These are phyloP conservation scores for Starmerella etchellsii DNA, from an alignment of 805 yeast species.

Conservation along the genomic window DNA sequence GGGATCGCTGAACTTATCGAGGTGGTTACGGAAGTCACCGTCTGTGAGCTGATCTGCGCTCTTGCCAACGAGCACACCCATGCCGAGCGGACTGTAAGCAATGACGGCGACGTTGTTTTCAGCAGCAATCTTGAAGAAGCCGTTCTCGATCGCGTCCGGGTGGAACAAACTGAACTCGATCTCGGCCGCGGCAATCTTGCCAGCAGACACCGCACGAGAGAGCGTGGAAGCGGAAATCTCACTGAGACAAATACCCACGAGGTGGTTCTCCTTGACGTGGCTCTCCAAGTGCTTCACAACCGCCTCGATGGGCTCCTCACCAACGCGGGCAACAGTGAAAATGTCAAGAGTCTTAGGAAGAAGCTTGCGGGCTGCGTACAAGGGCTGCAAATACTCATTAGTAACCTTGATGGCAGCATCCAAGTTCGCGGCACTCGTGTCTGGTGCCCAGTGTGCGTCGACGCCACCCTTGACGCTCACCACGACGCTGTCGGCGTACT, in stretches of 20 bases:
- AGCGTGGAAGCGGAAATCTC: conserved; percentile 58
- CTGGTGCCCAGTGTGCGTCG: conserved; percentile 34
- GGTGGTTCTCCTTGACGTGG: conserved; percentile 21
- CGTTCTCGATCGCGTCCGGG: conserved; percentile 49
- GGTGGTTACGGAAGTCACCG: conserved; percentile 39
- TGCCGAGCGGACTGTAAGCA: conserved; percentile 73
- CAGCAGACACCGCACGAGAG: conserved; percentile 40
- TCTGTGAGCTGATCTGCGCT: conserved; percentile 37
- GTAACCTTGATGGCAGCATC: conserved; percentile 37
- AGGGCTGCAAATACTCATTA: conserved; percentile 16
- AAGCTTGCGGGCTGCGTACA: conserved; percentile 16
- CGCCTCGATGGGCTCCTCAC: conserved; percentile 41
- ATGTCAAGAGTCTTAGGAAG: conserved; percentile 32
- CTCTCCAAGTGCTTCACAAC: conserved; percentile 45
- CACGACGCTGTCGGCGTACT: conserved; percentile 40
- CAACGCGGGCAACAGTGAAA: conserved; percentile 66
- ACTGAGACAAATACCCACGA: conserved; percentile 43
- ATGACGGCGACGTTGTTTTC: conserved; percentile 51
- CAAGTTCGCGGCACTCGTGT: conserved; percentile 38
- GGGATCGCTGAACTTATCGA: conserved; percentile 44
- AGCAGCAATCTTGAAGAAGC: conserved; percentile 46
- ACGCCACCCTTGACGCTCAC: conserved; percentile 60
- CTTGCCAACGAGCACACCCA: conserved; percentile 63
- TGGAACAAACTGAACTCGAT: conserved; percentile 63
- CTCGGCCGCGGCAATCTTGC: conserved; percentile 57